phyloP scores from a whole-genome alignment of 1,284 basidiomycete genomes.

The Malassezia pachydermatis region DNA sequence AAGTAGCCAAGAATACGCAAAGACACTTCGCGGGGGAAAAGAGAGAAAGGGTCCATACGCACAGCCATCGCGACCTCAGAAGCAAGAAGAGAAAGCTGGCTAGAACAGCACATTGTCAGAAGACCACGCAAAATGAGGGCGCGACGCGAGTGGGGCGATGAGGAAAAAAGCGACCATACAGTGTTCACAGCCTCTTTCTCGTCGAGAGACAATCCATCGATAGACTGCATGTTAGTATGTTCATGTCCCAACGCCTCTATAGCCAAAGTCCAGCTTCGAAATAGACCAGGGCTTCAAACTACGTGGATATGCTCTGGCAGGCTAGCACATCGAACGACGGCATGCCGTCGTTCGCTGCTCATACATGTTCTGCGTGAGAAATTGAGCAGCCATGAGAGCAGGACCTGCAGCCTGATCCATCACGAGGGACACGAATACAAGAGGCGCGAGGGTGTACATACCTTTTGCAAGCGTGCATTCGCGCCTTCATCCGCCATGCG shows the following conservation, averaged over 20 bases:
- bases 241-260: constrained; percentile 17
- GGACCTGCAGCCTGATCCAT: too few relatives aligned
- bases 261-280: constrained; percentile 20
- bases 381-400: background rate
- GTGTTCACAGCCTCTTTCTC: constrained; percentile 83
- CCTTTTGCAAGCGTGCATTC: constrained; percentile 83
- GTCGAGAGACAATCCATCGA: constrained; percentile 77
- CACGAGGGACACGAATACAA: too few relatives aligned
- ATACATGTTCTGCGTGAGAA: background rate
- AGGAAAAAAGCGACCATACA: constrained; percentile 94
- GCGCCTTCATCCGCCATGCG: constrained; percentile 95
- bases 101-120: constrained; percentile 99
- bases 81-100: constrained; percentile 90
- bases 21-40: constrained; percentile 80
- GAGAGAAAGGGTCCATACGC: constrained; percentile 75
- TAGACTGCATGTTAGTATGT: constrained; percentile 56
- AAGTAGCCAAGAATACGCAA: constrained; percentile 83
- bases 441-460: too few relatives aligned
- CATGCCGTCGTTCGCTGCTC: background rate
- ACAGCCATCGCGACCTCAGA: constrained; percentile 83
- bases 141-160: constrained; percentile 76
- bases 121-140: constrained; percentile 91
- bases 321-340: too few relatives aligned
- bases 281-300: constrained; percentile 43
- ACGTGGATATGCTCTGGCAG: constrained; percentile 19